phyloP scores from a whole-genome alignment of 495 filamentous ascomycete genomes.

The Parathielavia appendiculata region DNA sequence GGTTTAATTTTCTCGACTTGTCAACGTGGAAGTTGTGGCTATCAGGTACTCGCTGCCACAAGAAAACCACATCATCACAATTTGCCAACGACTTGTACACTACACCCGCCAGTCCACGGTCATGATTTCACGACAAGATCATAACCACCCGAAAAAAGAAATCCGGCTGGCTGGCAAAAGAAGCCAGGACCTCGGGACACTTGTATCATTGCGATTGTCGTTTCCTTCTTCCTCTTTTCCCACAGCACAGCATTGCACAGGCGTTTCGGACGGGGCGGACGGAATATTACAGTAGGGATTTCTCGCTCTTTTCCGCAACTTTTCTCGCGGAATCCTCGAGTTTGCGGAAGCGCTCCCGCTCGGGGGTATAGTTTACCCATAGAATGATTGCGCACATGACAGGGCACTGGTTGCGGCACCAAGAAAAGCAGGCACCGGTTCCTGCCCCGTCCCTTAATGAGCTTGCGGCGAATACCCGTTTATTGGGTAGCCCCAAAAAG shows the following conservation, averaged over 20 bases:
- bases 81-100: constrained; percentile 32
- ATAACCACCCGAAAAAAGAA: constrained; percentile 25
- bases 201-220: constrained; percentile 34
- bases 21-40: no score
- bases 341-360: background rate
- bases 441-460: background rate
- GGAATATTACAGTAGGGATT: constrained; percentile 30
- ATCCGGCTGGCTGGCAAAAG: background rate
- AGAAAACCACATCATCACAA: constrained; percentile 15
- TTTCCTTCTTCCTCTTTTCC: constrained; percentile 22
- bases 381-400: constrained; percentile 14
- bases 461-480: background rate
- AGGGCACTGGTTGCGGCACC: background rate
- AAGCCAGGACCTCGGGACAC: constrained; percentile 16
- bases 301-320: constrained; percentile 4
- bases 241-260: constrained; percentile 50
- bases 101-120: constrained; percentile 41
- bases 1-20: no score
- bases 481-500: background rate
- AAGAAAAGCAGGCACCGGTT: background rate
- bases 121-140: constrained; percentile 48
- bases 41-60: no score
- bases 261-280: constrained; percentile 36
- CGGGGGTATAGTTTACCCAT: constrained; percentile 9
- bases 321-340: background rate